Percentiles rank a stretch among this genome's conserved stretches.
Conservation (phyloP, 202 grass and related monocot species). For the Saccharum hybrid region DNA sequence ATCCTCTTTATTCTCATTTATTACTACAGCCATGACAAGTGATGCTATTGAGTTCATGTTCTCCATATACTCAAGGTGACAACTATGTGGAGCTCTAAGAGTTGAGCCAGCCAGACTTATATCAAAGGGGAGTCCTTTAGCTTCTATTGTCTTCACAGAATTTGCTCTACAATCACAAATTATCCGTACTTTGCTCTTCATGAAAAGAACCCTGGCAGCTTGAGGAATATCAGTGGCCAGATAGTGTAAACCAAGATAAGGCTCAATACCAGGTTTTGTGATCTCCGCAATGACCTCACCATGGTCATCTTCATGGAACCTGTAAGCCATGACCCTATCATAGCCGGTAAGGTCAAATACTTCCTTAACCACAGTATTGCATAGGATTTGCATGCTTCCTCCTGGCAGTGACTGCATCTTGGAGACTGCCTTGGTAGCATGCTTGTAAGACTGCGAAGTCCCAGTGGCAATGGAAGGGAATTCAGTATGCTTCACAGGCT, state of each 20-base stretch:
- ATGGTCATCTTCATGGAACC: slow-evolving; percentile 94
- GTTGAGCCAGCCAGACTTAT: slow-evolving; percentile 81
- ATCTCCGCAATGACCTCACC: slow-evolving; percentile 82
- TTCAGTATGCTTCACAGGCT: slow-evolving; percentile 76
- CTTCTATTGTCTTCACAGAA: slow-evolving; percentile 67
- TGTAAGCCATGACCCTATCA: slow-evolving; percentile 93
- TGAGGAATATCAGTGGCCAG: slow-evolving; percentile 92
- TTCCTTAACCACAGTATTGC: slow-evolving; percentile 75
- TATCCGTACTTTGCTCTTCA: slow-evolving; percentile 95
- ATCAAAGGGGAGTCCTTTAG: slow-evolving; percentile 60
- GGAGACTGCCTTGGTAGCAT: slow-evolving; percentile 88
- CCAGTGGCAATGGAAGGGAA: slow-evolving; percentile 78
- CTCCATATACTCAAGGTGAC: slow-evolving; percentile 94
- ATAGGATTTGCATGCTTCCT: slow-evolving; percentile 73
- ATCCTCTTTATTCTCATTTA: slow-evolving; percentile 69
- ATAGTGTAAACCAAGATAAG: slow-evolving; percentile 88
- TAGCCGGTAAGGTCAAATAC: slow-evolving; percentile 96
- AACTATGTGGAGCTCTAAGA: slow-evolving; percentile 81
- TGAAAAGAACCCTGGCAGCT: slow-evolving; percentile 85
- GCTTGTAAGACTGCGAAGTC: slow-evolving; percentile 94
- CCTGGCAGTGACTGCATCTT: slow-evolving; percentile 84
- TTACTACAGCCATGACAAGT: slow-evolving; percentile 81
- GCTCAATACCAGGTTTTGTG: slow-evolving; percentile 83
- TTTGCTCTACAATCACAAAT: slow-evolving; percentile 83
- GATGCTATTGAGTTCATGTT: slow-evolving; percentile 99